Evolutionary conservation across 1,284 basidiomycete species (phyloP).

Genomic region (Trichosporon faecale): DNA sequence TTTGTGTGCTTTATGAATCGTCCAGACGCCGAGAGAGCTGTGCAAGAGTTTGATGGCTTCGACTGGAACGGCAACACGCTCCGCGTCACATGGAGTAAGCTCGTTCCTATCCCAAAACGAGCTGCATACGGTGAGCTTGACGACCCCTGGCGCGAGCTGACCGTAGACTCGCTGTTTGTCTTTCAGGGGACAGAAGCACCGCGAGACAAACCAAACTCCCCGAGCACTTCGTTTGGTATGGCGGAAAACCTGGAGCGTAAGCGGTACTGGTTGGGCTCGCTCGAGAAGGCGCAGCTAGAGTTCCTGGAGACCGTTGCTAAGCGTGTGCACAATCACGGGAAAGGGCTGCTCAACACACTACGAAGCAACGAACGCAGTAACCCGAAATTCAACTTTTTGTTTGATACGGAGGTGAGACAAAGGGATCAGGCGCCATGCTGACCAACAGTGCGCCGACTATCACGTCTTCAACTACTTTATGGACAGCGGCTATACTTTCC

Average conservation of each 20-base stretch:
- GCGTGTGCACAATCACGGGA: slow-evolving; percentile 76
- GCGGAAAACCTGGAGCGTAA: background rate
- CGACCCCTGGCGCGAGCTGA: slow-evolving; percentile 37
- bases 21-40: slow-evolving; percentile 79
- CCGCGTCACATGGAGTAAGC: slow-evolving; percentile 92
- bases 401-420: slow-evolving; percentile 62
- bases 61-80: slow-evolving; percentile 85
- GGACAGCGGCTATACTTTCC: slow-evolving; percentile 60
- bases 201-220: slow-evolving; percentile 11
- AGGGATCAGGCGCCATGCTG: background rate
- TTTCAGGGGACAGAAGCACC: background rate
- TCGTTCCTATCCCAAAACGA: slow-evolving; percentile 75
- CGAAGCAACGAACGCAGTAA: slow-evolving; percentile 74
- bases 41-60: slow-evolving; percentile 81
- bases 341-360: slow-evolving; percentile 70
- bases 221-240: background rate
- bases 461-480: slow-evolving; percentile 75
- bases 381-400: slow-evolving; percentile 75
- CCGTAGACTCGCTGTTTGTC: background rate
- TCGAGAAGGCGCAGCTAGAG: slow-evolving; percentile 70
- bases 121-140: slow-evolving; percentile 68
- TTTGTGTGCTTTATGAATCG: slow-evolving; percentile 96
- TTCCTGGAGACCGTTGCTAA: slow-evolving; percentile 81
- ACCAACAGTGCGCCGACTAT: slow-evolving; percentile 48
- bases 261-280: slow-evolving; percentile 51